Evolutionary conservation across 2,329 filamentous ascomycete species (phyloP).

Genomic region (Penicillium digitatum): DNA sequence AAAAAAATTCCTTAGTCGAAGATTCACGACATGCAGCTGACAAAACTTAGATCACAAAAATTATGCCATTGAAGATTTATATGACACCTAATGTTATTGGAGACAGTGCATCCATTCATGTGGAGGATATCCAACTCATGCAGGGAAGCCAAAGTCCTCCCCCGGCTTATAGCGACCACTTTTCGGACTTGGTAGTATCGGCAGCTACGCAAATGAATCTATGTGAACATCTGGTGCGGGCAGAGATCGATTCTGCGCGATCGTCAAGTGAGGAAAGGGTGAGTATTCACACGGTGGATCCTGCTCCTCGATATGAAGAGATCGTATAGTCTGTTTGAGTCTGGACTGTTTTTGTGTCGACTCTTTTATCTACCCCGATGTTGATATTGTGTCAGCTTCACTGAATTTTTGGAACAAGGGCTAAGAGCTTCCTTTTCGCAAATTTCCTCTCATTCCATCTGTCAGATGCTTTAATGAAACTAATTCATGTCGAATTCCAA

Average conservation of each 20-base stretch:
- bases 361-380: neutral
- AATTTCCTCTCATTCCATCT: neutral
- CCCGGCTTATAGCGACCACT: neutral
- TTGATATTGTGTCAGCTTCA: neutral
- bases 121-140: neutral
- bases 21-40: neutral
- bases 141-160: neutral
- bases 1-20: no score
- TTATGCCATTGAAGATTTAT: constrained; percentile 3
- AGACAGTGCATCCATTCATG: neutral
- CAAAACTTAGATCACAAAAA: neutral
- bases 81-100: neutral
- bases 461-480: neutral
- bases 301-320: constrained; percentile 1
- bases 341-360: no score
- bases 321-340: neutral
- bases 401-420: neutral
- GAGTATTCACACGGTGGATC: neutral
- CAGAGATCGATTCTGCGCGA: neutral
- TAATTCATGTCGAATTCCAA: neutral
- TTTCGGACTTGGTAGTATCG: neutral
- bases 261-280: neutral
- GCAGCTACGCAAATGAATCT: neutral
- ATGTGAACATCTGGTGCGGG: neutral
- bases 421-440: neutral